Base-by-base conservation (phyloP, 2,329 filamentous ascomycete genomes). In the Sporothrix dimorphospora region DNA sequence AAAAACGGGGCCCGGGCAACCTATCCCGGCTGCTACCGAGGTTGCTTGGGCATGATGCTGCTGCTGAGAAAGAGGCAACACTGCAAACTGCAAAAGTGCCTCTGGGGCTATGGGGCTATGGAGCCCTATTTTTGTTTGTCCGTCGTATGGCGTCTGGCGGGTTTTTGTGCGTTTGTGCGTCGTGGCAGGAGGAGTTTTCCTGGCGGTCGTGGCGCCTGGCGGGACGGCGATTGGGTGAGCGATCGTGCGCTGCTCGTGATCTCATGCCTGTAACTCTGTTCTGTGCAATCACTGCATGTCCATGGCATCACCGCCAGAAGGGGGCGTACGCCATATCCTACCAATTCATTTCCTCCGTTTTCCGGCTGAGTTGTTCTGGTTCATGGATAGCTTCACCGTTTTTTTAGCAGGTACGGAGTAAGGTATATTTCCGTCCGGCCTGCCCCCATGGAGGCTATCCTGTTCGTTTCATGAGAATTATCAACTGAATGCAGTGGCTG, bases 1-100 rank as follows among this genome's bases (percentile, higher is more conserved):
- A n/a, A 9, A n/a, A 14, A 67, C 59, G 21, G 24, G 53, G 30
- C 19, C 21, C 49, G 34, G 42, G 42, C 65, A 59, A 69, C 30
- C 47, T 40, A 61, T 71, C 45, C 72, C 65, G 69, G 65, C 69
- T 51, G 51, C 57, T 73, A 69, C 72, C 72, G 65, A 73, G 69
- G 72, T 73, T 69, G 70, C 47, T 42, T 30, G 30, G 19, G n/a
- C 42, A 40, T 49, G 30, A 40, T 24, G 27, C 65, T 40, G 61
- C 19, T 27, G 27, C 3, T 21, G 59, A 21, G 34, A 61, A 34
- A 30, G 16, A 5, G 40, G 19, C 14, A 47, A 2, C 30, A 3
- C 30, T 3, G 6, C 30, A 65, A 9, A 45, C 59, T 24, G 24
- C n/a, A 19, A 45, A 65, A 30, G 34, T 1, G 1, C 21, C 40